Evolutionary conservation across 139 green algal genomes (phyloP).

Genomic region (Tetraselmis striata): DNA sequence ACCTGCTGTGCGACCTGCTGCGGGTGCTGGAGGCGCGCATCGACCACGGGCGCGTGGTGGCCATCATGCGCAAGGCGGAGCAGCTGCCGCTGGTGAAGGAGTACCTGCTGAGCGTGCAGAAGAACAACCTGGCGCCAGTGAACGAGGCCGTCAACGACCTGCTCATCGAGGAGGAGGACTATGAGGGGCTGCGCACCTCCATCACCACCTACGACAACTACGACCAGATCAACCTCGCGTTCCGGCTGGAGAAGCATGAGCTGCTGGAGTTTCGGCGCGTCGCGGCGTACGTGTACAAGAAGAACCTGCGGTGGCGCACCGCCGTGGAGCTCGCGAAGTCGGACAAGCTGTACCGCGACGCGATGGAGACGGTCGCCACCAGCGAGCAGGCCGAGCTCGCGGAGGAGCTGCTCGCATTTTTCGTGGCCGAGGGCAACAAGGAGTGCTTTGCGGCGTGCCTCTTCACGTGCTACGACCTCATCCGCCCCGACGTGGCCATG

Average conservation of each 20-base stretch:
- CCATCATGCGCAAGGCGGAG: constrained; percentile 77
- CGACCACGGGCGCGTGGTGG: constrained; percentile 89
- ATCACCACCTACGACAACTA: constrained; percentile 97
- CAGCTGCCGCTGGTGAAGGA: constrained; percentile 93
- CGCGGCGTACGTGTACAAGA: constrained; percentile 87
- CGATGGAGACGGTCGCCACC: constrained; percentile 89
- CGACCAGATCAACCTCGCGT: constrained; percentile 75
- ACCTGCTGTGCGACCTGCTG: constrained; percentile 88
- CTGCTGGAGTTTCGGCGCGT: constrained; percentile 94
- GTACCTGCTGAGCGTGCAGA: constrained; percentile 91
- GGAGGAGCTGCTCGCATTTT: constrained; percentile 89
- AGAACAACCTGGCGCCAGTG: constrained; percentile 76
- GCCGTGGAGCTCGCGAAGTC: constrained; percentile 80
- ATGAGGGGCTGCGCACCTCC: constrained; percentile 62
- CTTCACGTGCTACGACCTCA: constrained; percentile 96
- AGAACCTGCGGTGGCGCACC: constrained; percentile 80
- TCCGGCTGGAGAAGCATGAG: constrained; percentile 87
- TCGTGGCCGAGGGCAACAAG: constrained; percentile 67
- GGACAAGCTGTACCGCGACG: constrained; percentile 78
- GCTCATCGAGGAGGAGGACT: constrained; percentile 96
- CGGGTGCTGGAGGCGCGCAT: constrained; percentile 81
- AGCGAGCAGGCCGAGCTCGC: constrained; percentile 67
- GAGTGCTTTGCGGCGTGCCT: constrained; percentile 97
- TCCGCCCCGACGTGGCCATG: constrained; percentile 88
- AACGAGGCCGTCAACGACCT: constrained; percentile 94